Conservation (phyloP, 768 basidiomycete genomes). For the Amylocystis lapponica region DNA sequence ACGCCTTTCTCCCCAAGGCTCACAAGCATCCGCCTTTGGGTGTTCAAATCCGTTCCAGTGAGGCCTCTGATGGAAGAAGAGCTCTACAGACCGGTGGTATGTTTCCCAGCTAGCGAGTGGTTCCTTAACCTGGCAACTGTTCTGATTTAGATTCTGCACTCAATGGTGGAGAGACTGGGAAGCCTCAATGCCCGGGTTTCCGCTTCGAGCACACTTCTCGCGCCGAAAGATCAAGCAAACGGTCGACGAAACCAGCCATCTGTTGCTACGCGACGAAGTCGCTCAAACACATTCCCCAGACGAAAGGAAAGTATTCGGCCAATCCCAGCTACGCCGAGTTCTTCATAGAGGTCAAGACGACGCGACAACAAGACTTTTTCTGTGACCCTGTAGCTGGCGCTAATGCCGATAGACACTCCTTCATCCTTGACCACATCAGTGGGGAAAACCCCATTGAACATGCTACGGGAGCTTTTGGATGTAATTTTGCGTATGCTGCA, state of each 20-base stretch:
- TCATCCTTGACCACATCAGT: neutral
- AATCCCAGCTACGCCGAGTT: slow-evolving; percentile 7
- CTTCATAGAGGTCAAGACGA: slow-evolving; percentile 6
- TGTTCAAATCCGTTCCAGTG: too few relatives aligned
- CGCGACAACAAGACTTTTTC: slow-evolving; percentile 3
- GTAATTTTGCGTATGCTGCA: slow-evolving; percentile 19
- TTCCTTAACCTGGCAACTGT: too few relatives aligned
- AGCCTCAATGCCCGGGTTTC: too few relatives aligned
- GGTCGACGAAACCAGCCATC: slow-evolving; percentile 5
- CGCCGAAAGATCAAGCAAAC: too few relatives aligned
- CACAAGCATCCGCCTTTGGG: too few relatives aligned
- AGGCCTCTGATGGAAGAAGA: too few relatives aligned
- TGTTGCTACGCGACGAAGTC: neutral
- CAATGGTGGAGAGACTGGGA: too few relatives aligned
- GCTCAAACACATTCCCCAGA: neutral
- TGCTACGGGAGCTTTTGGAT: slow-evolving; percentile 6
- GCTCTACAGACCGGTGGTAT: too few relatives aligned
- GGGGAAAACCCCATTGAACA: neutral
- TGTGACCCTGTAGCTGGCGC: neutral
- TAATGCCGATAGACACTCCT: neutral
- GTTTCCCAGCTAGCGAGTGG: too few relatives aligned
- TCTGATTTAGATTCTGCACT: too few relatives aligned
- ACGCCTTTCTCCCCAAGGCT: too few relatives aligned
- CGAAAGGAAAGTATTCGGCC: neutral
- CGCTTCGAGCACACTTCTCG: too few relatives aligned